Evolutionary conservation across 306 rosid genomes (phyloP).

Genomic region (Cucumis melo): DNA sequence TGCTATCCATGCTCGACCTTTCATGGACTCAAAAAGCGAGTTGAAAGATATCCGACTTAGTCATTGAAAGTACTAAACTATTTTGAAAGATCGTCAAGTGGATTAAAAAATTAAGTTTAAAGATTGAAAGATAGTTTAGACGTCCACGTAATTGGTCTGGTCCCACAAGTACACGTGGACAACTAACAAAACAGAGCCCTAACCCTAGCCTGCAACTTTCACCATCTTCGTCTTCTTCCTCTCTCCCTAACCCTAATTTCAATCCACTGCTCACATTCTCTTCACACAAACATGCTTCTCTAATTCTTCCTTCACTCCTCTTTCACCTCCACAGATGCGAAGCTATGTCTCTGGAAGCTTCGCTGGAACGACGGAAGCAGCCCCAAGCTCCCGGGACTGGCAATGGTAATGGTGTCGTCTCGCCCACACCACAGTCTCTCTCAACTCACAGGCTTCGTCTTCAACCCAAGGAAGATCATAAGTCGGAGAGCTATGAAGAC

Average conservation of each 20-base stretch:
- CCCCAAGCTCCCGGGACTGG: conserved; percentile 17
- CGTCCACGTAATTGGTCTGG: background rate
- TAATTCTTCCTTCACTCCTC: background rate
- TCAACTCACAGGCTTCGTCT: conserved; percentile 29
- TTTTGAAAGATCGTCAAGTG: too few species aligned
- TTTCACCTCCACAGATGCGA: conserved; percentile 2
- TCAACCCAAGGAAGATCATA: conserved; percentile 53
- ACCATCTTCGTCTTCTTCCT: conserved; percentile 9
- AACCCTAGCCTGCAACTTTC: conserved; percentile 12
- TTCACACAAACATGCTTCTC: background rate
- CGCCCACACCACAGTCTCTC: conserved; percentile 3
- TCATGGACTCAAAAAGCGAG: too few species aligned
- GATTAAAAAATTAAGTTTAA: too few species aligned
- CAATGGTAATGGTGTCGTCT: conserved; percentile 25
- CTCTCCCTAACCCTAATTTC: conserved; percentile 7
- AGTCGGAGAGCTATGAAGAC: conserved; percentile 65
- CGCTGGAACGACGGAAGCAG: conserved; percentile 30
- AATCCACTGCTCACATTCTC: background rate
- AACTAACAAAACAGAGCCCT: background rate
- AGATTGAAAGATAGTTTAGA: background rate
- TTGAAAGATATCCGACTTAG: too few species aligned
- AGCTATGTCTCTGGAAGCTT: conserved; percentile 39
- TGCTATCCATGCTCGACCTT: too few species aligned
- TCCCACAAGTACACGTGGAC: background rate
- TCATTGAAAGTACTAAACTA: too few species aligned